phyloP scores from a whole-genome alignment of 805 yeast species.

The Hanseniaspora meyeri region DNA sequence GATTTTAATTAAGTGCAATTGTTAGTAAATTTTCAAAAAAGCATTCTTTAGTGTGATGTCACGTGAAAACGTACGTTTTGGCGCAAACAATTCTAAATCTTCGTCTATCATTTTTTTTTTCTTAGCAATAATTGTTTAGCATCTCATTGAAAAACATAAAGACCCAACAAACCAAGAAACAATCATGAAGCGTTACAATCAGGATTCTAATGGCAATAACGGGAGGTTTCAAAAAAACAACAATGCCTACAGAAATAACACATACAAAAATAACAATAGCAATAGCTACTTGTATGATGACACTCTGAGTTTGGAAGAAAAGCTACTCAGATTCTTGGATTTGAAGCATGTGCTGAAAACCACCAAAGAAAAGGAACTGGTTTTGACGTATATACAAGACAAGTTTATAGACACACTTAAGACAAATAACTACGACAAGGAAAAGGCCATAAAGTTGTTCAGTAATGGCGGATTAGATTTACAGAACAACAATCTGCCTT shows the following conservation, averaged over 20 bases:
- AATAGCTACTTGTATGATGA: neutral
- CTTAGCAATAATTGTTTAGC: too few species aligned
- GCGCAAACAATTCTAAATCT: too few species aligned
- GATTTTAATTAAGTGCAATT: too few species aligned
- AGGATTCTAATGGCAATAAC: constrained; percentile 20
- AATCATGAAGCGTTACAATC: constrained; percentile 6
- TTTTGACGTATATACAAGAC: neutral
- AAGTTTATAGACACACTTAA: neutral
- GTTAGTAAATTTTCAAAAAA: neutral
- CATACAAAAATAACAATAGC: neutral
- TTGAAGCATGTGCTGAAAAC: neutral
- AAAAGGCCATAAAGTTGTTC: neutral
- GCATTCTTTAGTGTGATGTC: too few species aligned
- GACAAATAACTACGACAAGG: neutral
- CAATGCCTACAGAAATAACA: neutral
- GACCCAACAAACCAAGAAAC: too few species aligned
- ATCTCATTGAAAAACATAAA: too few species aligned
- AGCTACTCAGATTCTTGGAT: constrained; percentile 1
- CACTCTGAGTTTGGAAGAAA: constrained; percentile 2
- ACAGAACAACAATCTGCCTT: constrained; percentile 1
- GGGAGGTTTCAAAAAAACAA: constrained; percentile 19
- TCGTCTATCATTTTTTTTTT: too few species aligned
- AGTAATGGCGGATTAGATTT: neutral
- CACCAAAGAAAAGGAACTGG: neutral
- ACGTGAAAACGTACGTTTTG: too few species aligned